These are phyloP conservation scores for Kickxella alabastrina DNA, from an alignment of 192 early-diverging fungal species.

Conservation along the genomic window DNA sequence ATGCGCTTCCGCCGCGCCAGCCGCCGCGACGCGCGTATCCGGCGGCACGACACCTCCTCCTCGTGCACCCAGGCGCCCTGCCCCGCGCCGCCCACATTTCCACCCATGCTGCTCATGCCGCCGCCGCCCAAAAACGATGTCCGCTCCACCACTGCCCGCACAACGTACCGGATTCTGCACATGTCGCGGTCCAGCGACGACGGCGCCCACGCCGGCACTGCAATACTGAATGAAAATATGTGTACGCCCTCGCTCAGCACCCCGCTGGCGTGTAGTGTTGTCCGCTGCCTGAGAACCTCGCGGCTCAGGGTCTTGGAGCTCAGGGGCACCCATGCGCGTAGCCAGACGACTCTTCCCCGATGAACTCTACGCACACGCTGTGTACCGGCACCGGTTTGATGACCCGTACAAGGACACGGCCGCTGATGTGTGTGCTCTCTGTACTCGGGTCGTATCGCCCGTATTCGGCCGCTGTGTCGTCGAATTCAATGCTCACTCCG, in stretches of 20 bases:
- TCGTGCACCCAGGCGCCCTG: constrained; percentile 10
- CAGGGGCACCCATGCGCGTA: constrained; percentile 37
- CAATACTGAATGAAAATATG: constrained; percentile 18
- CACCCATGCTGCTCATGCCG: constrained; percentile 1
- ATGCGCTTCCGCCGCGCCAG: constrained; percentile 31
- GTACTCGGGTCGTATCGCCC: not conserved
- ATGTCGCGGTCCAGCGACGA: constrained; percentile 36
- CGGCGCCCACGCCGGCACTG: constrained; percentile 35
- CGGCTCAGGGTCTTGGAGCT: constrained; percentile 15
- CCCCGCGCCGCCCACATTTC: not conserved
- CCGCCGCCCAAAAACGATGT: not conserved
- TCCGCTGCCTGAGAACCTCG: constrained; percentile 9
- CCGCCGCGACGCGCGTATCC: constrained; percentile 15
- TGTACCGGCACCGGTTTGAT: constrained; percentile 5
- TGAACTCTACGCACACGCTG: constrained; percentile 24
- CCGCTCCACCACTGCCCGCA: constrained; percentile 10
- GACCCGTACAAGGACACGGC: constrained; percentile 13
- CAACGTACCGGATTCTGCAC: constrained; percentile 33
- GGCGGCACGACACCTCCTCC: constrained; percentile 21
- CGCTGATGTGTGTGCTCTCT: constrained; percentile 8
- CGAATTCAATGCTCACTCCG: constrained; percentile 22
- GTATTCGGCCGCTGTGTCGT: not conserved
- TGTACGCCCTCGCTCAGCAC: constrained; percentile 28
- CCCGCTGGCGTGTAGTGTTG: constrained; percentile 6
- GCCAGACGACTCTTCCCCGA: constrained; percentile 33